phyloP scores from a whole-genome alignment of 2,329 filamentous ascomycete genomes.

The Trichoderma endophyticum region DNA sequence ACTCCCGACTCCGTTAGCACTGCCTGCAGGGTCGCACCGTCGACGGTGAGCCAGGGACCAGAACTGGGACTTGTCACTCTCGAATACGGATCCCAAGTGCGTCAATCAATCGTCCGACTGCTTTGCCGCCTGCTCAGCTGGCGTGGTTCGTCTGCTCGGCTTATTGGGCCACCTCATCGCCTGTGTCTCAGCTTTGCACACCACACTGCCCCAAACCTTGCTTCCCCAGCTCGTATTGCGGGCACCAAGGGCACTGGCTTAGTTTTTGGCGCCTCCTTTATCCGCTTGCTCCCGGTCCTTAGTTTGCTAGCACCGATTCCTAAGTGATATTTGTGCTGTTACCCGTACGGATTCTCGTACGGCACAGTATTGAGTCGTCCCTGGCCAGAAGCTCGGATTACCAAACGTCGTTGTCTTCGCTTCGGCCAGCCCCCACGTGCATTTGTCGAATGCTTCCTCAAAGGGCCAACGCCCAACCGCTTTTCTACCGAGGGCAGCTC shows the following conservation, averaged over 20 bases:
- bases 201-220: slow-evolving; percentile 15
- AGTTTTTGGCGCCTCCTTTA: slow-evolving; percentile 4
- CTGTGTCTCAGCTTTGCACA: slow-evolving; percentile 18
- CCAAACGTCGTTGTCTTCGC: not conserved
- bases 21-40: slow-evolving; percentile 9
- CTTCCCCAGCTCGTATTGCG: slow-evolving; percentile 20
- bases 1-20: slow-evolving; percentile 9
- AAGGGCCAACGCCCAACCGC: slow-evolving; percentile 9
- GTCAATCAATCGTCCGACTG: not conserved
- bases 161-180: slow-evolving; percentile 20
- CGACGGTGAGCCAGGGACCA: slow-evolving; percentile 6
- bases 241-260: slow-evolving; percentile 1
- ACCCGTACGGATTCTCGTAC: not conserved
- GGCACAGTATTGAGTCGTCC: not conserved
- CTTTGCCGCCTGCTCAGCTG: slow-evolving; percentile 15
- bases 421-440: slow-evolving; percentile 1
- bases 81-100: not conserved
- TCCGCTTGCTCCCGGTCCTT: slow-evolving; percentile 12
- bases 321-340: not conserved
- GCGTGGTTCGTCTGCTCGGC: slow-evolving; percentile 1
- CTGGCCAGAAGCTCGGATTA: not conserved
- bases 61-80: not conserved
- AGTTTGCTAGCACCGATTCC: not conserved
- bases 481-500: not conserved
- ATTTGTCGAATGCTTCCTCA: not conserved